Base-by-base conservation (phyloP, 2,329 filamentous ascomycete genomes). In the Pyrenophora graminea region DNA sequence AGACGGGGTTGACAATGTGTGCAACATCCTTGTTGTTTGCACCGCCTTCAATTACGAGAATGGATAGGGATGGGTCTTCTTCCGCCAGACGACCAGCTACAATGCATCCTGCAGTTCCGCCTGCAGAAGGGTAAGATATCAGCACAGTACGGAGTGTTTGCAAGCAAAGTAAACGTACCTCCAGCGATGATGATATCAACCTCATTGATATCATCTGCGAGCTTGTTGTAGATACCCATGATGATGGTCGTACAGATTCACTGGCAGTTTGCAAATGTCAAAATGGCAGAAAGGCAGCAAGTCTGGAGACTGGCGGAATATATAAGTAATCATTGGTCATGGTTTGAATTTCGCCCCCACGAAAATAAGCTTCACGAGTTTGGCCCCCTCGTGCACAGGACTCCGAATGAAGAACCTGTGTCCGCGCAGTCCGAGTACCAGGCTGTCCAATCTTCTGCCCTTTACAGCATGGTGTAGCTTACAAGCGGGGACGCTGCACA, bases 151-250 rank as follows among this genome's bases (percentile, higher is more conserved):
- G 13, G 2, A 2, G 8, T 17, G 8, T 19, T 13, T 12, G 27
- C 10, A 31, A 15, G 6, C 13, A n/a, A 32, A 12, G 21, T 21
- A 2, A n/a, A 39, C 62, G 17, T 63, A 76, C 76, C 77, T 62
- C 79, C 80, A 3, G 77, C 77, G 47, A 82, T 75, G 51, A 82
- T 79, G 39, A 82, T 74, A 51, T 82, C 80, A 15, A 81, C 77
- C 55, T 80, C 77, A 31, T 73, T 50, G 15, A 77, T 56, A 10
- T 65, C 66, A 23, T 75, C 70, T 39, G 72, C 71, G 15, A 75
- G 62, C 43, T 69, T 72, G 25, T 62, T 66, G 44, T 72, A 68
- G n/a, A 74, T 41, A 40, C 57, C 59, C 64, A 67, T 67, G 17
- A 21, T 48, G 27, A 32, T 30, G 32, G 7, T 2, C 19, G 10